Percentiles rank a stretch among this genome's conserved stretches.
These are phyloP conservation scores for Ustilago cynodontis DNA, from an alignment of 1,284 basidiomycete genomes.

Conservation along the genomic window DNA sequence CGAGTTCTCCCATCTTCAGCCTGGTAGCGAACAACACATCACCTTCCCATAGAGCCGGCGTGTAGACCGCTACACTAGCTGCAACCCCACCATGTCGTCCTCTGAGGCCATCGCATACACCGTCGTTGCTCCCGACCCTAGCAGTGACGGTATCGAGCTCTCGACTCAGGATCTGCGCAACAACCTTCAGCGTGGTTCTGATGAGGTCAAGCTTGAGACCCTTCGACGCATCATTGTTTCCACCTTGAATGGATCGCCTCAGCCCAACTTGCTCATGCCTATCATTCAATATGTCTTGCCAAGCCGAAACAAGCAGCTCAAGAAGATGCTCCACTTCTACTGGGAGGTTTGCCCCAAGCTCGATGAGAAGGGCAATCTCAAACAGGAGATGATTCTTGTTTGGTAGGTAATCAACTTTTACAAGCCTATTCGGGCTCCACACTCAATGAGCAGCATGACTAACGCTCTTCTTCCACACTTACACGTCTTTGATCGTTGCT, in stretches of 20 bases:
- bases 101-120: slow-evolving; percentile 57
- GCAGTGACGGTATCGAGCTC: slow-evolving; percentile 56
- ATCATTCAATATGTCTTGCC: slow-evolving; percentile 98
- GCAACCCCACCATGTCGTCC: slow-evolving; percentile 28
- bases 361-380: slow-evolving; percentile 95
- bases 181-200: slow-evolving; percentile 92
- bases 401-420: slow-evolving; percentile 77
- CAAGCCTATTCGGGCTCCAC: too few species aligned
- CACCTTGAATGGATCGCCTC: slow-evolving; percentile 92
- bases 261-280: slow-evolving; percentile 94
- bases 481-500: not conserved
- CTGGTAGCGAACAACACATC: not conserved
- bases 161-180: slow-evolving; percentile 79
- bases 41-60: not conserved
- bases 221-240: slow-evolving; percentile 94
- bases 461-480: not conserved
- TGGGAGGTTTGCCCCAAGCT: slow-evolving; percentile 99
- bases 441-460: not conserved
- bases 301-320: slow-evolving; percentile 93
- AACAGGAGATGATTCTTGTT: slow-evolving; percentile 99
- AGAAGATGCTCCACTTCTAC: slow-evolving; percentile 97
- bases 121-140: slow-evolving; percentile 52
- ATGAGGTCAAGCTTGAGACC: slow-evolving; percentile 97
- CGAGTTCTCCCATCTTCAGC: not conserved
- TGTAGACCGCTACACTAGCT: not conserved